Conservation (phyloP, 2,329 filamentous ascomycete genomes). For the Pseudogymnoascus sp. region DNA sequence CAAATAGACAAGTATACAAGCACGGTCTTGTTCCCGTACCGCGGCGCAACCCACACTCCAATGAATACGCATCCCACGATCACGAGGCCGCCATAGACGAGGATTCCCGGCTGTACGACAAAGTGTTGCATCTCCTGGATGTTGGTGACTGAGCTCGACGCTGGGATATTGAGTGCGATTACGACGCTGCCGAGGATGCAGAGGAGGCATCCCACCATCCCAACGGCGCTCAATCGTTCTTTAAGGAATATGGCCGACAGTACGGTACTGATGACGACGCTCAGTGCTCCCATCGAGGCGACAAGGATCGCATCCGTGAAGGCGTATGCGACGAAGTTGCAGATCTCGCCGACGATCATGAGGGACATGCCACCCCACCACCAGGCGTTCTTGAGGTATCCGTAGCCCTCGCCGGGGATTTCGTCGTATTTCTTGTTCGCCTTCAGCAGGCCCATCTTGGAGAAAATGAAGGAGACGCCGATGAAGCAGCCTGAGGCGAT, state of each 20-base stretch:
- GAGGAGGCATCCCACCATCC: slow-evolving; percentile 90
- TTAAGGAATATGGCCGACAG: slow-evolving; percentile 93
- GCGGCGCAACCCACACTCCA: slow-evolving; percentile 72
- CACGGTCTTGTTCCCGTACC: slow-evolving; percentile 95
- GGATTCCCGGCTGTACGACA: slow-evolving; percentile 78
- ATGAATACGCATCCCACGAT: slow-evolving; percentile 63
- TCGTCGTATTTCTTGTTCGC: slow-evolving; percentile 97
- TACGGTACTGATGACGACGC: slow-evolving; percentile 85
- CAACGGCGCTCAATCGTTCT: slow-evolving; percentile 88
- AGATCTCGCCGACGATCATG: slow-evolving; percentile 94
- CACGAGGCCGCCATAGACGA: slow-evolving; percentile 75
- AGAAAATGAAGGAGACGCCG: slow-evolving; percentile 87
- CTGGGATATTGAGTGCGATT: slow-evolving; percentile 88
- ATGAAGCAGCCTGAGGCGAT: slow-evolving; percentile 87
- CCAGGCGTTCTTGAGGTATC: slow-evolving; percentile 87
- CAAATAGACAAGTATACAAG: slow-evolving; percentile 95
- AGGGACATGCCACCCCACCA: slow-evolving; percentile 96
- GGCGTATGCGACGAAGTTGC: slow-evolving; percentile 94
- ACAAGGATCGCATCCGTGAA: slow-evolving; percentile 96
- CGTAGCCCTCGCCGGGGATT: slow-evolving; percentile 90
- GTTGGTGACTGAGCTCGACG: slow-evolving; percentile 71
- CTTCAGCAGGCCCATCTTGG: slow-evolving; percentile 83
- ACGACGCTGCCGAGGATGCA: slow-evolving; percentile 90
- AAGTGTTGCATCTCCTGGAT: slow-evolving; percentile 91
- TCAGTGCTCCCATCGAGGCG: slow-evolving; percentile 81